Evolutionary conservation across 345 rosid genomes (phyloP), one percentile per base, ranked within the genome.

Genomic region (Noccaea bulbosa): DNA sequence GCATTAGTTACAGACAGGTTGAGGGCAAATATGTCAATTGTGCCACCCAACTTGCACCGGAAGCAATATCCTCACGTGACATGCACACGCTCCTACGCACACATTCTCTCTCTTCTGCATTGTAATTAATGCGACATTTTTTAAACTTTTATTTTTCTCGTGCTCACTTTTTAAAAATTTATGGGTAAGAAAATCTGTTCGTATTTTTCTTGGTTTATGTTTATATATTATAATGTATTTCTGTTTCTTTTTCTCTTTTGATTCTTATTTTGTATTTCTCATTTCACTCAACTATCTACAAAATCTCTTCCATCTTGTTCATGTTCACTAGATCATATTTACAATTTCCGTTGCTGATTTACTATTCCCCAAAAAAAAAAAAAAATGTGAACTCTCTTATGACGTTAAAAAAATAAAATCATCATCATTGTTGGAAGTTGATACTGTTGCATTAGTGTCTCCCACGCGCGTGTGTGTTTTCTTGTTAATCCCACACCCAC

Each of bases 381-480:
- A 20, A 20, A 20, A 20, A 20, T 1, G 22, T 20, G 22, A 20
- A 20, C 22, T 37, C 52, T 2, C 20, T 34, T n/a, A 24, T 11
- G 30, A 55, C 20, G 64, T 50, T 7, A 15, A 16, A 33, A 46
- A 15, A 4, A 2, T 27, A 33, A 65, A 56, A 73, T 70, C 59
- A 48, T 56, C 32, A 73, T 43, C 17, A 65, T 51, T 47, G 61
- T 53, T 56, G n/a, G 2, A 61, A 3, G 45, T 8, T 59, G 67
- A 66, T 44, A 41, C 62, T 67, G 73, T 67, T 59, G 3, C 22
- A 16, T 43, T 1, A 10, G 48, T 74, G 73, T 74, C 62, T 41
- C 78, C 62, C 56, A 74, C 78, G 68, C 68, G 78, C 68, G 71
- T 63, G 65, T 60, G 24, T 27, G 30, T 27, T 39, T 49, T 73